A percentile compares a stretch with the other conserved stretches of the same genome.
Evolutionary conservation across 768 basidiomycete species (phyloP).

Genomic region (Mycena vulgaris): DNA sequence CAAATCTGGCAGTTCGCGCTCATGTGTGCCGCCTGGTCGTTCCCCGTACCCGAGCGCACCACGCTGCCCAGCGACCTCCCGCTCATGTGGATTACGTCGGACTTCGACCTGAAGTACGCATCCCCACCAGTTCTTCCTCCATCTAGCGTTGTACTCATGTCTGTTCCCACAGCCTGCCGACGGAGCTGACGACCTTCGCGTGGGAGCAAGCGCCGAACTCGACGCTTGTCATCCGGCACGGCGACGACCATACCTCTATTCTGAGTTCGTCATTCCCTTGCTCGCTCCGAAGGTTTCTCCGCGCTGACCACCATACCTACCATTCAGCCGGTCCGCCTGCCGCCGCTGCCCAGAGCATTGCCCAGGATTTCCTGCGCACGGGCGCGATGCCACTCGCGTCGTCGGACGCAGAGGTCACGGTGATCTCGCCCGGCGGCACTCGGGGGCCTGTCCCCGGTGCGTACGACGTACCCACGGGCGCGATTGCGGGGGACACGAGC

Average conservation of each 20-base stretch:
- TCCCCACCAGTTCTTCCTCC: too few relatives aligned
- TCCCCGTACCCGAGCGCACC: neutral
- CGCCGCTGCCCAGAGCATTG: neutral
- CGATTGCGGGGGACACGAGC: slow-evolving; percentile 27
- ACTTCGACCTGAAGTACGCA: slow-evolving; percentile 30
- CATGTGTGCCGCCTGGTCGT: slow-evolving; percentile 22
- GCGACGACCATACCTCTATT: slow-evolving; percentile 40
- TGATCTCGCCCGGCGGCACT: slow-evolving; percentile 11
- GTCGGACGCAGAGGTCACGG: slow-evolving; percentile 11
- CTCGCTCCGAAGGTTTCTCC: neutral
- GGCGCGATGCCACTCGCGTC: slow-evolving; percentile 19
- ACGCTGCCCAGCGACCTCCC: slow-evolving; percentile 6
- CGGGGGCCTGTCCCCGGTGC: slow-evolving; percentile 19
- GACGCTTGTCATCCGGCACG: slow-evolving; percentile 34
- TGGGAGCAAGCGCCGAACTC: slow-evolving; percentile 33
- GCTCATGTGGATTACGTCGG: slow-evolving; percentile 25
- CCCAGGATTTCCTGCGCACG: slow-evolving; percentile 26
- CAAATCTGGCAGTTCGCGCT: slow-evolving; percentile 22
- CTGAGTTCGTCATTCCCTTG: slow-evolving; percentile 1
- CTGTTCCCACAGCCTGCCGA: slow-evolving; percentile 24
- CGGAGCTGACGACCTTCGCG: slow-evolving; percentile 35
- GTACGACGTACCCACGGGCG: slow-evolving; percentile 30
- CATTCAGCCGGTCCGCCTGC: neutral
- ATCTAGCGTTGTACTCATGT: too few relatives aligned
- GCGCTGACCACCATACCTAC: neutral